These are phyloP conservation scores for Silene coronaria DNA, from an alignment of 179 eudicot genomes.

Conservation along the genomic window DNA sequence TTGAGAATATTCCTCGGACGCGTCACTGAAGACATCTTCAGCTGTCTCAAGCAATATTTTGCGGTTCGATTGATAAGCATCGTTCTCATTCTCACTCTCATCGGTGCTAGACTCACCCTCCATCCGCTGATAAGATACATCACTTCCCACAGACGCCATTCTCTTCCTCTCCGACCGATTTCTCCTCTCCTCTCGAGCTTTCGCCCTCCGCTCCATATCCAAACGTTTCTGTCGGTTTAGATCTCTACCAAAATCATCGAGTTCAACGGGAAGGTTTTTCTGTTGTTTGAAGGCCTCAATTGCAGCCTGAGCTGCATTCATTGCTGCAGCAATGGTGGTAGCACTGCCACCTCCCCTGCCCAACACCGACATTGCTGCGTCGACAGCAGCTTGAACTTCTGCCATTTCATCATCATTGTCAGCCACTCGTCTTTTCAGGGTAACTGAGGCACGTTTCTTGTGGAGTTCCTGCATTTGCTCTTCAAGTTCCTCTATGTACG, in stretches of 20 bases:
- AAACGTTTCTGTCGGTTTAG: conserved; percentile 58
- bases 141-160: conserved; percentile 39
- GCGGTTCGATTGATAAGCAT: conserved; percentile 65
- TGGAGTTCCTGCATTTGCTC: conserved; percentile 86
- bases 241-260: conserved; percentile 89
- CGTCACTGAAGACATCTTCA: conserved; percentile 73
- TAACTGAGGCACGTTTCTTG: conserved; percentile 67
- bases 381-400: conserved; percentile 79
- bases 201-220: conserved; percentile 73
- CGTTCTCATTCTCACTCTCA: conserved; percentile 78
- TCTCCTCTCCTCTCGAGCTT: conserved; percentile 58
- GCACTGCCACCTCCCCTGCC: conserved; percentile 48
- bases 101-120: conserved; percentile 99
- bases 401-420: conserved; percentile 75
- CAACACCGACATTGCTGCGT: conserved; percentile 63
- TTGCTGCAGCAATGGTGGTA: conserved; percentile 48
- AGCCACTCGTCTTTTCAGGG: conserved; percentile 67
- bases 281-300: conserved; percentile 43
- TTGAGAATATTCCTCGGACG: conserved; percentile 73
- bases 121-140: conserved; percentile 42
- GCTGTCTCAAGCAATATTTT: conserved; percentile 70
- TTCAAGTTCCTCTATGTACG: conserved; percentile 93
- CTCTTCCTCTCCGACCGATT: conserved; percentile 59
- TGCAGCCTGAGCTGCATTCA: conserved; percentile 70
- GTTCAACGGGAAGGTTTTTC: conserved; percentile 52